A percentile compares a stretch with the other conserved stretches of the same genome.
Evolutionary conservation across 2,329 filamentous ascomycete species (phyloP).

Genomic region (Ophiostoma triangulosporum): DNA sequence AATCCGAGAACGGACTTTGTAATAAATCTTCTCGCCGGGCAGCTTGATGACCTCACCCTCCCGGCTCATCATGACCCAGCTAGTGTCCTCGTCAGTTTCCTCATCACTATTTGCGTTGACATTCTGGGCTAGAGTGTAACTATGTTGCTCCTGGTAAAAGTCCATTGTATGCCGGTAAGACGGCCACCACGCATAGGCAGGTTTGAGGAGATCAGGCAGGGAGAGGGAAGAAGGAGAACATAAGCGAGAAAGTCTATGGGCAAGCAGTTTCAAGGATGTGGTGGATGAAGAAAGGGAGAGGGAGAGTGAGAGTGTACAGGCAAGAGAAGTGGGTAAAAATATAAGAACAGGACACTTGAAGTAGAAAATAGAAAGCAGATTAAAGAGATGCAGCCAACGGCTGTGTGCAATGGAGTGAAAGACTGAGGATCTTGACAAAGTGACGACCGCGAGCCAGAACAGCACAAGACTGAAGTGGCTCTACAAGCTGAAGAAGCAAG

Average conservation of each 20-base stretch:
- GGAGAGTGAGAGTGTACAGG: not conserved
- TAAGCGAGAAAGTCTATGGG: not conserved
- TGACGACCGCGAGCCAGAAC: not conserved
- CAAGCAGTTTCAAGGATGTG: not conserved
- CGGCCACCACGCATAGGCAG: constrained; percentile 1
- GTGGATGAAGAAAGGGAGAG: constrained; percentile 9
- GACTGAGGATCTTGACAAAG: not conserved
- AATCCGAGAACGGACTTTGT: constrained; percentile 68
- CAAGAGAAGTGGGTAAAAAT: constrained; percentile 6
- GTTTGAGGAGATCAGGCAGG: not conserved
- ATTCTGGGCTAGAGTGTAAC: constrained; percentile 29
- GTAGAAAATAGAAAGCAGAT: constrained; percentile 1
- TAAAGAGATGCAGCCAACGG: not conserved
- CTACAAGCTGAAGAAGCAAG: not conserved
- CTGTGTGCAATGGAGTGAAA: not conserved
- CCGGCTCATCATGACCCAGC: constrained; percentile 86
- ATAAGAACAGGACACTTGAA: not conserved
- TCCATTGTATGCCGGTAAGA: constrained; percentile 6
- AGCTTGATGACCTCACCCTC: constrained; percentile 65
- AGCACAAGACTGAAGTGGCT: not conserved
- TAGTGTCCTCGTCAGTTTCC: constrained; percentile 42
- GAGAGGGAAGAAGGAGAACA: constrained; percentile 2
- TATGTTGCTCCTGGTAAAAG: constrained; percentile 16
- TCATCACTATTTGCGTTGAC: constrained; percentile 24
- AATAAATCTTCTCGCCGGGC: constrained; percentile 69